phyloP scores from a whole-genome alignment of 2,329 filamentous ascomycete species.

The Colletotrichum musae region DNA sequence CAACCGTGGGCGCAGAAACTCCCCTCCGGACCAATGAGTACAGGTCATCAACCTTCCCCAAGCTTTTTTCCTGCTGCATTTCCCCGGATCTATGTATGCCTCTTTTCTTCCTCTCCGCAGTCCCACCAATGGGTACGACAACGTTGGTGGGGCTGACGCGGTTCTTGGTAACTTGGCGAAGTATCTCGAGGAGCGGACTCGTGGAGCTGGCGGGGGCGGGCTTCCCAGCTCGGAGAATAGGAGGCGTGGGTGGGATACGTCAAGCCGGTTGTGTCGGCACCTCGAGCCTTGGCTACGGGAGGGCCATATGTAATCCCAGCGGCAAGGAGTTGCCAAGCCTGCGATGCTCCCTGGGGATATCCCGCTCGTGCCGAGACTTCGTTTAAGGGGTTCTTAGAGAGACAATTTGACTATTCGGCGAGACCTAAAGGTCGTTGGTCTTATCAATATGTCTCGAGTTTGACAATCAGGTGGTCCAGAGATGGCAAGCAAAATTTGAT shows the following conservation, averaged over 20 bases:
- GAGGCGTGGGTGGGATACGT: too few species aligned
- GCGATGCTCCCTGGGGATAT: too few species aligned
- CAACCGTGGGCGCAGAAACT: neutral
- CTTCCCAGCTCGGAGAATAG: neutral
- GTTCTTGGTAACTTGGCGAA: neutral
- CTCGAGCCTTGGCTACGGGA: neutral
- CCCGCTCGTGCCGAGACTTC: neutral
- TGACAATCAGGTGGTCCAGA: too few species aligned
- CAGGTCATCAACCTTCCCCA: neutral
- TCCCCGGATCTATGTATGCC: neutral
- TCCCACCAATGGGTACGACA: neutral
- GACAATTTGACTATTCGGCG: too few species aligned
- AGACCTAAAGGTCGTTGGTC: fast-evolving
- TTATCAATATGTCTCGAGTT: too few species aligned
- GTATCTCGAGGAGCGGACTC: neutral
- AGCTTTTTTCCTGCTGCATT: neutral
- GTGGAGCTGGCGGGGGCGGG: neutral
- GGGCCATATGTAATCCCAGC: neutral
- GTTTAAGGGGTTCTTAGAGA: too few species aligned
- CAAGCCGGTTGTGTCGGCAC: neutral
- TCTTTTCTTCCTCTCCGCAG: neutral
- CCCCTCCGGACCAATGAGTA: neutral
- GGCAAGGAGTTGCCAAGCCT: neutral
- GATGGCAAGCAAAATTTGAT: too few species aligned
- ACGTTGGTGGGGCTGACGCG: neutral